A percentile compares a stretch with the other conserved stretches of the same genome.
Evolutionary conservation across 2,329 filamentous ascomycete species (phyloP).

Genomic region (Boeremia exigua): DNA sequence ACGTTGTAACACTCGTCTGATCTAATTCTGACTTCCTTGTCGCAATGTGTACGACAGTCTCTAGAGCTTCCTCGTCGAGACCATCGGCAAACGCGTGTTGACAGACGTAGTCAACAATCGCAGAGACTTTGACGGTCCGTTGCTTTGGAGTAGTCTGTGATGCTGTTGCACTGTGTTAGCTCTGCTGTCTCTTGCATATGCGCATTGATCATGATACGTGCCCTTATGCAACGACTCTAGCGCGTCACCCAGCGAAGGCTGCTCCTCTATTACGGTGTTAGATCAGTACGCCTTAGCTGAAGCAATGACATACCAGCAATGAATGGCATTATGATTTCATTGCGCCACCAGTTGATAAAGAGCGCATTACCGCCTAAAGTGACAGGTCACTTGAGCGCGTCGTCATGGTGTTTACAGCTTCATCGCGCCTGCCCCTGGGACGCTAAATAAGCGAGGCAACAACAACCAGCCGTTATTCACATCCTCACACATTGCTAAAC

Average conservation of each 20-base stretch:
- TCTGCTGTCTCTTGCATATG: slow-evolving; percentile 19
- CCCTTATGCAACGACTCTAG: slow-evolving; percentile 46
- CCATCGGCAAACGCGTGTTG: slow-evolving; percentile 72
- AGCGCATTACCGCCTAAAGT: slow-evolving; percentile 5
- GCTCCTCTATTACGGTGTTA: slow-evolving; percentile 39
- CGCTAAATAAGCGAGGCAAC: slow-evolving; percentile 32
- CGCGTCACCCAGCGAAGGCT: slow-evolving; percentile 41
- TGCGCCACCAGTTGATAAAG: slow-evolving; percentile 31
- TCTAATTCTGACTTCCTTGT: slow-evolving; percentile 73
- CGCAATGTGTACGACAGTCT: slow-evolving; percentile 69
- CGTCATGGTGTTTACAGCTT: slow-evolving; percentile 35
- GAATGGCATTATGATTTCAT: slow-evolving; percentile 40
- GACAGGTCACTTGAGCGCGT: slow-evolving; percentile 26
- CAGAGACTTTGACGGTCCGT: slow-evolving; percentile 66
- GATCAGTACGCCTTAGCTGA: slow-evolving; percentile 17
- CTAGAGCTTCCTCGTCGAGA: slow-evolving; percentile 65
- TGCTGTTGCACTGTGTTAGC: slow-evolving; percentile 40
- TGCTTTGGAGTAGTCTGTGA: slow-evolving; percentile 65
- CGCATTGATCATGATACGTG: slow-evolving; percentile 28
- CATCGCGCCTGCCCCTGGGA: slow-evolving; percentile 31
- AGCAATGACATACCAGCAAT: slow-evolving; percentile 29
- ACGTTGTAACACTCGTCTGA: slow-evolving; percentile 71
- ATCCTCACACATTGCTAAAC: slow-evolving; percentile 14
- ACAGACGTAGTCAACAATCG: slow-evolving; percentile 67
- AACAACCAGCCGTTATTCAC: slow-evolving; percentile 5